phyloP scores from a whole-genome alignment of 441 rosid species.

The Adansonia madagascariensis region DNA sequence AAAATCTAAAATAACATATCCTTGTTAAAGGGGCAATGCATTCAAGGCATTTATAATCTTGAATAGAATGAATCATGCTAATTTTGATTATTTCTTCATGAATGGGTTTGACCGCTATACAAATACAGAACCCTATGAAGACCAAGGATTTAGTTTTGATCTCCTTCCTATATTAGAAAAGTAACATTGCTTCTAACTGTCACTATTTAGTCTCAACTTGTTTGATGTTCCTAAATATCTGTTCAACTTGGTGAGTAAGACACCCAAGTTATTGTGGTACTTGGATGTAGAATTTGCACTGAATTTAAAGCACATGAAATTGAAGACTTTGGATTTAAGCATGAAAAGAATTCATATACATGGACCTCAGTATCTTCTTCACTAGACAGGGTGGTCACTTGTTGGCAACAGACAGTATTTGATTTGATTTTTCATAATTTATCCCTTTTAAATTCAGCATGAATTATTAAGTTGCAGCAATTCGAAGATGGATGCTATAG shows the following conservation, averaged over 20 bases:
- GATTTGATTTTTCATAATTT: background rate
- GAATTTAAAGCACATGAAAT: background rate
- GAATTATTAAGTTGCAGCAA: background rate
- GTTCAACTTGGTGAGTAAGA: background rate
- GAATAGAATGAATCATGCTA: background rate
- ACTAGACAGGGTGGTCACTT: background rate
- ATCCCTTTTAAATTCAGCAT: background rate
- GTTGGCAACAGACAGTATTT: background rate
- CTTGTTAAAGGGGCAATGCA: too few species aligned
- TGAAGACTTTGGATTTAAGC: background rate
- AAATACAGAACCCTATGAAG: background rate
- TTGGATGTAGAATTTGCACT: background rate
- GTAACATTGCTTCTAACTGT: background rate
- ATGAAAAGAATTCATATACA: background rate
- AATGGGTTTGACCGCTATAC: background rate
- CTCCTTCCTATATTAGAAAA: background rate
- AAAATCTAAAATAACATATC: background rate
- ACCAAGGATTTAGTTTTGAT: background rate
- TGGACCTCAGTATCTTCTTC: background rate
- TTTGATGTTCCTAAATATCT: conserved; percentile 7
- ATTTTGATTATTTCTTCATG: background rate
- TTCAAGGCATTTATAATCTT: background rate
- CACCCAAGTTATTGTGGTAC: background rate
- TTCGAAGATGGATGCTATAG: background rate
- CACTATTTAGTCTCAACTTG: background rate